These are phyloP conservation scores for Mucor ambiguus DNA, from an alignment of 371 early-diverging fungal species.

Conservation along the genomic window DNA sequence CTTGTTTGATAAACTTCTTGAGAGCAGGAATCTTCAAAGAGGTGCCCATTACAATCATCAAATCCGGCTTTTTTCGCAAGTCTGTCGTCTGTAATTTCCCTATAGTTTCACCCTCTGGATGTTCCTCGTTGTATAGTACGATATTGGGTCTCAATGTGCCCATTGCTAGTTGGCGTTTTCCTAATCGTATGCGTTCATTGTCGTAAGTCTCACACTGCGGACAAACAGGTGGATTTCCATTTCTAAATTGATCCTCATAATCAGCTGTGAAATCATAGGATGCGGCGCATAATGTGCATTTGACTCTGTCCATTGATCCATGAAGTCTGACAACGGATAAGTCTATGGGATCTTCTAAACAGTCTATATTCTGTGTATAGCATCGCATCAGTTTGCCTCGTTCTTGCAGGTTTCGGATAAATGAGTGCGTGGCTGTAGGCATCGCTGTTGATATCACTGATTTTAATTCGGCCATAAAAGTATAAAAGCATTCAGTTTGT, in stretches of 20 bases:
- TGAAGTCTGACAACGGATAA: slow-evolving; percentile 87
- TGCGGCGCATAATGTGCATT: slow-evolving; percentile 83
- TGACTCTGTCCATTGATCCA: slow-evolving; percentile 83
- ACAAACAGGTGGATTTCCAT: slow-evolving; percentile 78
- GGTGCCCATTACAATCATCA: slow-evolving; percentile 98
- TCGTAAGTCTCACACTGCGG: slow-evolving; percentile 71
- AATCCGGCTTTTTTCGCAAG: slow-evolving; percentile 74
- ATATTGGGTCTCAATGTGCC: slow-evolving; percentile 95
- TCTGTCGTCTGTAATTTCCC: slow-evolving; percentile 68
- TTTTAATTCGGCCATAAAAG: slow-evolving; percentile 94
- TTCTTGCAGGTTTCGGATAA: slow-evolving; percentile 78
- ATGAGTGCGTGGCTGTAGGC: slow-evolving; percentile 88
- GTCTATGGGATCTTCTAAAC: slow-evolving; percentile 75
- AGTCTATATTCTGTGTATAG: slow-evolving; percentile 98
- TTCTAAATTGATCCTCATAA: slow-evolving; percentile 60
- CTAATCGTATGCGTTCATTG: slow-evolving; percentile 59
- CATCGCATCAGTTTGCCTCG: slow-evolving; percentile 79
- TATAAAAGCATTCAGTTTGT: slow-evolving; percentile 84
- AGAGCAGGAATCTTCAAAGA: slow-evolving; percentile 95
- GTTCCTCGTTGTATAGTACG: slow-evolving; percentile 97
- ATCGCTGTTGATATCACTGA: slow-evolving; percentile 66
- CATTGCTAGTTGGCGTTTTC: slow-evolving; percentile 73
- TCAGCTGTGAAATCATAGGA: slow-evolving; percentile 60
- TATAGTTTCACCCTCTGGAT: slow-evolving; percentile 87
- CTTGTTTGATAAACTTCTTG: slow-evolving; percentile 84